phyloP scores from a whole-genome alignment of 2,329 filamentous ascomycete species.

The Colletotrichum graminicola region DNA sequence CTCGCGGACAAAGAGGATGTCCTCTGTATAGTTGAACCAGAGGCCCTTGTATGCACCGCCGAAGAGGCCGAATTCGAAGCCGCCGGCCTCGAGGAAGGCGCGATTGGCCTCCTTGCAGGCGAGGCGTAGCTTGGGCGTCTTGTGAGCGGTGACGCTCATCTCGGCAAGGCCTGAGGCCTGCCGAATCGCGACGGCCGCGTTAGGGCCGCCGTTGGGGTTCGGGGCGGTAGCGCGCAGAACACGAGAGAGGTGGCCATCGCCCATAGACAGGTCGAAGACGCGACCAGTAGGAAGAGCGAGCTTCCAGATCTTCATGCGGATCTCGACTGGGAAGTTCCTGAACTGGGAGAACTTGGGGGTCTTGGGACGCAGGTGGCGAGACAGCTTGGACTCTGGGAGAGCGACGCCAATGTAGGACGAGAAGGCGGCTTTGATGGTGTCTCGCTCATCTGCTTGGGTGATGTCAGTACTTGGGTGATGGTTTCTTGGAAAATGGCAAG shows the following conservation, averaged over 20 bases:
- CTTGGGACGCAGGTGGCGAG: conserved; percentile 20
- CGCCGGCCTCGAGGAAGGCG: conserved; percentile 30
- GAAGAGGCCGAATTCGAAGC: conserved; percentile 42
- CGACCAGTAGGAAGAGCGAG: conserved; percentile 34
- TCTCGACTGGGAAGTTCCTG: conserved; percentile 35
- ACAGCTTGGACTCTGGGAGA: conserved; percentile 5
- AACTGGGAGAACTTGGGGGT: conserved; percentile 31
- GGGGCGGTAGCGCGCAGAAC: conserved; percentile 21
- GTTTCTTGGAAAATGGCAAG: not conserved
- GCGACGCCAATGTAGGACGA: conserved; percentile 22
- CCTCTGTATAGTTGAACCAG: conserved; percentile 41
- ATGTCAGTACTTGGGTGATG: conserved; percentile 16
- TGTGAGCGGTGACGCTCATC: conserved; percentile 30
- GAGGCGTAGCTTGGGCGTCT: conserved; percentile 39
- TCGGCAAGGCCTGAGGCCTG: conserved; percentile 32
- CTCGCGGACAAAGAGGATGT: conserved; percentile 33
- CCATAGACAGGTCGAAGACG: conserved; percentile 34
- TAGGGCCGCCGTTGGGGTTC: conserved; percentile 6
- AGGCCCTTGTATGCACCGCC: conserved; percentile 34
- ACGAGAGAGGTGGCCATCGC: conserved; percentile 33
- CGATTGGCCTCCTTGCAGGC: conserved; percentile 37
- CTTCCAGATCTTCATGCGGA: conserved; percentile 43
- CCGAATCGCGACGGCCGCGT: conserved; percentile 15
- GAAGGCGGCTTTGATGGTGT: conserved; percentile 14
- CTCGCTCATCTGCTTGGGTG: conserved; percentile 22